Evolutionary conservation across 352 stramenopile species (phyloP), one percentile per base, ranked within the genome.

Genomic region (Phytophthora pisi): DNA sequence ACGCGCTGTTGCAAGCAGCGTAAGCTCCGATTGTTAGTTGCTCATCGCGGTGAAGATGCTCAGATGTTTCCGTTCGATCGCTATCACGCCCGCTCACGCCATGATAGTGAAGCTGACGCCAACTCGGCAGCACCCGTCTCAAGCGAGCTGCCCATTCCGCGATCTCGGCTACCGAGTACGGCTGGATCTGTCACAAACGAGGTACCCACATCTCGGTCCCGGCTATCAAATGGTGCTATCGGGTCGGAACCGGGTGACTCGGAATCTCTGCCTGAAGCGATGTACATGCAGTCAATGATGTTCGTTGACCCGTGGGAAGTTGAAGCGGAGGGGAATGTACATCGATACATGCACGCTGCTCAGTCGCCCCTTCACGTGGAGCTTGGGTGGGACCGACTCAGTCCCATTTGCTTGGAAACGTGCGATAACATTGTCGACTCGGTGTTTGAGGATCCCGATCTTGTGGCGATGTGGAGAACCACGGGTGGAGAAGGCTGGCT

Each of bases 261-360:
- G 5, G 54, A 68, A 28, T 11, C 34, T 46, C 55, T 72, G 2
- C 54, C 60, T 31, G 67, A 73, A n/a, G 72, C 60, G 4, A 63
- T 74, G 16, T 70, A 64, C 34, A 55, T 79, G 47, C 77, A 93
- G 52, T 81, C 84, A 15, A 90, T 95, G 68, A 90, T 92, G 81
- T 93, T 95, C 70, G 87, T 95, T 18, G 74, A 91, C 51, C 82
- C 84, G 16, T 95, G 87, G 87, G 85, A 95, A 74, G 78, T 92
- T 51, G 87, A 95, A 40, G 87, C 87, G 1, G 75, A 87, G 38
- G 58, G 57, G 57, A 95, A 88, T 64, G 71, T 84, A 11, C 70
- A 73, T 8, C 70, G 63, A 2, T 93, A 91, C 53, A 90, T 95
- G 77, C 79, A 93, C 56, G 72, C 73, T 46, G 61, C 60, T 42